A percentile compares a stretch with the other conserved stretches of the same genome.
Conservation (phyloP, 108 stramenopile genomes). For the Skeletonema costatum region DNA sequence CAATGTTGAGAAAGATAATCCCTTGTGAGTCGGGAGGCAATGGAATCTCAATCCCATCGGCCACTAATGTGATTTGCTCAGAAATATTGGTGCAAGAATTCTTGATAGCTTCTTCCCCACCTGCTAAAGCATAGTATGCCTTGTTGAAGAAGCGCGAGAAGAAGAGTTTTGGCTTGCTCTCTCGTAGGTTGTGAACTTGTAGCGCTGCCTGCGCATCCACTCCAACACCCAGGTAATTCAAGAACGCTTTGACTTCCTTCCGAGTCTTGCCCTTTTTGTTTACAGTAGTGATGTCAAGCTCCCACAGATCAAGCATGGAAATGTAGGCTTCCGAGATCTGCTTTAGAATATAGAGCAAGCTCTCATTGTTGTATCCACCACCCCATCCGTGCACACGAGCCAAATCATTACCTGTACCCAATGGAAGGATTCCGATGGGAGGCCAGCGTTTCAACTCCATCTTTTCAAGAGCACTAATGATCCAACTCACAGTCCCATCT, state of each 20-base stretch:
- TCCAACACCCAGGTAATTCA: slow-evolving; percentile 92
- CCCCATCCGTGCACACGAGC: slow-evolving; percentile 77
- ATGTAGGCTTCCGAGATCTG: slow-evolving; percentile 80
- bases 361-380: slow-evolving; percentile 86
- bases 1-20: slow-evolving; percentile 90
- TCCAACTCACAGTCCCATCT: slow-evolving; percentile 95
- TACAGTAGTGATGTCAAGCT: slow-evolving; percentile 62
- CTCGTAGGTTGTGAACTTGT: slow-evolving; percentile 82
- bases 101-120: slow-evolving; percentile 90
- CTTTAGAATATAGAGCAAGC: slow-evolving; percentile 69
- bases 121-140: slow-evolving; percentile 87
- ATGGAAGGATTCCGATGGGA: slow-evolving; percentile 88
- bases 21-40: slow-evolving; percentile 88
- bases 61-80: slow-evolving; percentile 75
- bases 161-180: slow-evolving; percentile 81
- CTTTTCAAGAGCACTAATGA: slow-evolving; percentile 79
- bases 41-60: slow-evolving; percentile 86
- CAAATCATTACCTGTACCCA: slow-evolving; percentile 93
- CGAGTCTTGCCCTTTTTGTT: slow-evolving; percentile 53
- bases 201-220: slow-evolving; percentile 88
- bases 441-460: slow-evolving; percentile 82
- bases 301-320: slow-evolving; percentile 85
- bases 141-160: slow-evolving; percentile 89
- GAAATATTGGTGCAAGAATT: slow-evolving; percentile 65
- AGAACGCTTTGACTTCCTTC: slow-evolving; percentile 70